Conservation (phyloP, 2,329 filamentous ascomycete genomes). For the Salinomyces thailandicus region DNA sequence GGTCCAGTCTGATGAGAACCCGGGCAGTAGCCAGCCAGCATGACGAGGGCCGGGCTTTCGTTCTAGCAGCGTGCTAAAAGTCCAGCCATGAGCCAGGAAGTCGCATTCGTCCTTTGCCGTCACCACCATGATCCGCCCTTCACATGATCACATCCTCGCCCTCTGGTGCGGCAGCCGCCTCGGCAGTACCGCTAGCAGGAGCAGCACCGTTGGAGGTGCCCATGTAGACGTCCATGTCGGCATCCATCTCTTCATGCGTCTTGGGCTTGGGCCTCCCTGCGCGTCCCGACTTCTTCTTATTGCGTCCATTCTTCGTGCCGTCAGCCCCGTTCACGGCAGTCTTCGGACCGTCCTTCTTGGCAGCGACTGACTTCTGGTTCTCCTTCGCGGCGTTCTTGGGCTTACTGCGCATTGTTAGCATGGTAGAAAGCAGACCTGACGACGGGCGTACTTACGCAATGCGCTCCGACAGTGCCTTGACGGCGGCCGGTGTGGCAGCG, state of each 20-base stretch:
- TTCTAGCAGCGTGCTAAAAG: neutral
- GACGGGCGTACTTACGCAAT: constrained; percentile 56
- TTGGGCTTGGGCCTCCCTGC: constrained; percentile 64
- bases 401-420: constrained; percentile 12
- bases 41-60: constrained; percentile 27
- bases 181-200: constrained; percentile 32
- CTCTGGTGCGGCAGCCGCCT: constrained; percentile 33
- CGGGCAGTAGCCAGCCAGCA: constrained; percentile 46
- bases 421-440: neutral
- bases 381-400: constrained; percentile 26
- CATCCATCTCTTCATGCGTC: constrained; percentile 90
- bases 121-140: constrained; percentile 10
- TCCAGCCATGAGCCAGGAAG: constrained; percentile 5
- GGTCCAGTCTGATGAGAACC: constrained; percentile 5
- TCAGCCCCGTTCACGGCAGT: constrained; percentile 40
- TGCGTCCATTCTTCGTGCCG: constrained; percentile 39
- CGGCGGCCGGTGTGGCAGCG: constrained; percentile 49
- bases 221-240: constrained; percentile 97
- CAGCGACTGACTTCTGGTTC: constrained; percentile 12
- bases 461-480: constrained; percentile 74
- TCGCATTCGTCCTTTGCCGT: neutral
- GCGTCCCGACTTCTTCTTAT: constrained; percentile 47
- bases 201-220: constrained; percentile 40
- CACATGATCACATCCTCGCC: constrained; percentile 43
- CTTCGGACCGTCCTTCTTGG: constrained; percentile 33